These are phyloP conservation scores for Microsporum audouinii DNA, from an alignment of 2,329 filamentous ascomycete species.

Conservation along the genomic window DNA sequence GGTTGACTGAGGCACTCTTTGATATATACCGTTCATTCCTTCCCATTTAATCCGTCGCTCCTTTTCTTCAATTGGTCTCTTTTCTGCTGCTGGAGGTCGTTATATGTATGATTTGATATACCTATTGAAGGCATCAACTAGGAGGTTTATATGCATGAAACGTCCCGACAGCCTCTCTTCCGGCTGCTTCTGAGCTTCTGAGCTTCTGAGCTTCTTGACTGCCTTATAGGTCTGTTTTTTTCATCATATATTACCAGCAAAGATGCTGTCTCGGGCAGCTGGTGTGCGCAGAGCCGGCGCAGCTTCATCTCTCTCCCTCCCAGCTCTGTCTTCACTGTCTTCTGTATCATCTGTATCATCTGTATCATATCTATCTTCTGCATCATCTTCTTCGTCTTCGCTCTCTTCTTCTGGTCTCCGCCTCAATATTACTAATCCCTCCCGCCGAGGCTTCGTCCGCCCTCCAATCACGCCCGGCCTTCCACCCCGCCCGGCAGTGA, in stretches of 20 bases:
- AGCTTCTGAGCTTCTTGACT: neutral
- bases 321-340: neutral
- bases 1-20: too few relatives aligned
- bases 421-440: neutral
- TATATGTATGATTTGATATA: neutral
- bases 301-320: neutral
- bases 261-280: neutral
- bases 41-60: neutral
- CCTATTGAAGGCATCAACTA: neutral
- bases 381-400: neutral
- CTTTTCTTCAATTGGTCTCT: neutral
- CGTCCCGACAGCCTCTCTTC: neutral
- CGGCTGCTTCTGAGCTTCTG: neutral
- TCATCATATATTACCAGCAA: neutral
- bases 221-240: neutral
- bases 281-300: neutral
- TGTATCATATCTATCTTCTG: neutral
- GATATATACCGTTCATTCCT: neutral
- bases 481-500: neutral
- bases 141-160: neutral
- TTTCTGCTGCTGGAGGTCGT: neutral
- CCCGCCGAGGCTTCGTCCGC: neutral
- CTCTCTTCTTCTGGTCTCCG: neutral
- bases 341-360: neutral
- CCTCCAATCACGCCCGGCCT: neutral